Evolutionary conservation across 805 yeast species (phyloP).

Genomic region (Sugiyamaella floridensis): DNA sequence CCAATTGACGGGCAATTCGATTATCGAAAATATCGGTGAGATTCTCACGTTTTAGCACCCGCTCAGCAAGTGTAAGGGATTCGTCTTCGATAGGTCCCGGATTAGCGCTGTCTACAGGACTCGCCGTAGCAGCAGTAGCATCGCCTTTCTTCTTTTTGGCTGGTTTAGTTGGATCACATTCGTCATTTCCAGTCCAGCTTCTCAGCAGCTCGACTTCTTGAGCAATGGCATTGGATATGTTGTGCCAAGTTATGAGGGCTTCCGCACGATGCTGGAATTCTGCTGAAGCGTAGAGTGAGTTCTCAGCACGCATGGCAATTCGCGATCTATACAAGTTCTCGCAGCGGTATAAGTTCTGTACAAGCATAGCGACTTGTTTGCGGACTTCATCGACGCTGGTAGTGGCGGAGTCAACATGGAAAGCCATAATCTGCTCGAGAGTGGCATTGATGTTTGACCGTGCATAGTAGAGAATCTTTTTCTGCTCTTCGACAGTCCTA

Average conservation of each 20-base stretch:
- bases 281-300: slow-evolving; percentile 58
- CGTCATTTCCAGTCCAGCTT: slow-evolving; percentile 81
- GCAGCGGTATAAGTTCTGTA: slow-evolving; percentile 57
- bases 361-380: slow-evolving; percentile 46
- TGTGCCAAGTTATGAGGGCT: slow-evolving; percentile 78
- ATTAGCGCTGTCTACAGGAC: slow-evolving; percentile 1
- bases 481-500: slow-evolving; percentile 72
- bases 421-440: slow-evolving; percentile 59
- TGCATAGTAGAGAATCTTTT: slow-evolving; percentile 56
- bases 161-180: slow-evolving; percentile 50
- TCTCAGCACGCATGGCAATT: slow-evolving; percentile 71
- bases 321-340: slow-evolving; percentile 74
- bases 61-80: slow-evolving; percentile 71
- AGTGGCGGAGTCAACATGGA: slow-evolving; percentile 28
- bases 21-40: slow-evolving; percentile 50
- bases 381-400: slow-evolving; percentile 34
- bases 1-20: slow-evolving; percentile 58
- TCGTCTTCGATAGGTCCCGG: slow-evolving; percentile 34
- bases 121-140: neutral
- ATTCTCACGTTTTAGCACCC: slow-evolving; percentile 60
- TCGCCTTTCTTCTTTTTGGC: slow-evolving; percentile 25
- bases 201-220: slow-evolving; percentile 54
- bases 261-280: slow-evolving; percentile 62
- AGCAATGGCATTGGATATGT: slow-evolving; percentile 62
- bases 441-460: slow-evolving; percentile 68